Percentiles rank a stretch among this genome's conserved stretches.
phyloP scores from a whole-genome alignment of 257 asterid species.

The Solanum okadae region DNA sequence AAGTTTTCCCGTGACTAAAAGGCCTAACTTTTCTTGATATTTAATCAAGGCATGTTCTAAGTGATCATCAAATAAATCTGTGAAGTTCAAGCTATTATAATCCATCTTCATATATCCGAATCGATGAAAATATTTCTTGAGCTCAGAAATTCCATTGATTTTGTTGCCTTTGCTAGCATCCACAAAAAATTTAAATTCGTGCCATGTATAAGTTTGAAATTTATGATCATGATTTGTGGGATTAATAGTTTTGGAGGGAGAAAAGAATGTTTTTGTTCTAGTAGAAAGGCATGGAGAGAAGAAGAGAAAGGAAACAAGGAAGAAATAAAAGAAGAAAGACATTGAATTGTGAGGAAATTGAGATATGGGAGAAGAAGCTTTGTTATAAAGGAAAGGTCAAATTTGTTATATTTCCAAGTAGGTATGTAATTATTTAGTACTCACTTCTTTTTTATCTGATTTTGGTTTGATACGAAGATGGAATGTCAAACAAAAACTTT shows the following conservation, averaged over 20 bases:
- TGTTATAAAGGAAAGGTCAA: slow-evolving; percentile 17
- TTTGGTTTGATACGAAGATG: not conserved
- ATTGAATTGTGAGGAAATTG: slow-evolving; percentile 5
- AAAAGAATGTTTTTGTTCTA: slow-evolving; percentile 14
- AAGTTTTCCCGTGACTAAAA: slow-evolving; percentile 33
- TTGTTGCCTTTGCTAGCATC: slow-evolving; percentile 35
- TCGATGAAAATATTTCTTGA: slow-evolving; percentile 46
- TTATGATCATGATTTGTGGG: not conserved
- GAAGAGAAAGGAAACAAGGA: slow-evolving; percentile 16
- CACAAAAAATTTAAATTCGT: slow-evolving; percentile 26
- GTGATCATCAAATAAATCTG: slow-evolving; percentile 35
- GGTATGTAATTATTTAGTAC: not conserved
- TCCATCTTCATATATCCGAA: slow-evolving; percentile 44
- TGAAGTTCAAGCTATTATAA: not conserved
- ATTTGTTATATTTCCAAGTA: not conserved
- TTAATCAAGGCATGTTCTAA: slow-evolving; percentile 39
- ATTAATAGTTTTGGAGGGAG: not conserved
- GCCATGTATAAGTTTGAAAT: slow-evolving; percentile 20
- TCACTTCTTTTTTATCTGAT: not conserved
- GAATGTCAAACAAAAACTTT: too few relatives aligned
- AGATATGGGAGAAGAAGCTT: slow-evolving; percentile 3
- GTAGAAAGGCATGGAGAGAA: slow-evolving; percentile 21
- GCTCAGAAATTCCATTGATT: slow-evolving; percentile 35
- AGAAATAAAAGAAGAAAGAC: slow-evolving; percentile 10
- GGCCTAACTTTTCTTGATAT: slow-evolving; percentile 46